A percentile compares a stretch with the other conserved stretches of the same genome.
Evolutionary conservation across 495 filamentous ascomycete species (phyloP).

Genomic region (Penicillium steckii): DNA sequence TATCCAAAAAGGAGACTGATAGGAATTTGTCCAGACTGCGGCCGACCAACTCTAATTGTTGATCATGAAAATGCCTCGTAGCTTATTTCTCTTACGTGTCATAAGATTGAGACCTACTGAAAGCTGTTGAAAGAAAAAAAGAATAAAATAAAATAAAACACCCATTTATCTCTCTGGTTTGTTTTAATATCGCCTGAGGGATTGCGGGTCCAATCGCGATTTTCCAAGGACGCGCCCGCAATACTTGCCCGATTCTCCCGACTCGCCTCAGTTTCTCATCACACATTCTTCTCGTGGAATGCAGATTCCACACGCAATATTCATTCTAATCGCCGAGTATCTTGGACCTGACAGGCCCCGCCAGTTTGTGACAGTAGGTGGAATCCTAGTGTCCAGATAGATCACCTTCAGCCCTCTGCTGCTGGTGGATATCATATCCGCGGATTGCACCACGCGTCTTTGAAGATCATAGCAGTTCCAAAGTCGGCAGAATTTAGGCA

Average conservation of each 20-base stretch:
- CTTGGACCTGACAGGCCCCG: background rate
- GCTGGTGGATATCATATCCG: too few relatives aligned
- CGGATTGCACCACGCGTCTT: background rate
- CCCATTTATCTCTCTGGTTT: too few relatives aligned
- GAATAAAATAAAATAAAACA: too few relatives aligned
- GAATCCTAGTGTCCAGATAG: background rate
- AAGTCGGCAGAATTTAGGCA: too few relatives aligned
- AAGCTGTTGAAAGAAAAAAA: background rate
- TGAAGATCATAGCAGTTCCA: too few relatives aligned
- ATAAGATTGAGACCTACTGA: too few relatives aligned
- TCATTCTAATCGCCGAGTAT: background rate
- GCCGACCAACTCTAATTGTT: background rate
- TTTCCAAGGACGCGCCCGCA: background rate
- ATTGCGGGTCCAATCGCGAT: background rate
- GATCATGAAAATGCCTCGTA: background rate
- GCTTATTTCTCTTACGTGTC: too few relatives aligned
- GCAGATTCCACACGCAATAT: background rate
- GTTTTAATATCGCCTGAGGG: too few relatives aligned
- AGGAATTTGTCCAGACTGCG: background rate
- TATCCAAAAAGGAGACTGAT: too few relatives aligned
- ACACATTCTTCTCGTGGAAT: background rate
- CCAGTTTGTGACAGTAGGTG: background rate
- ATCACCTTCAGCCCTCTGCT: too few relatives aligned
- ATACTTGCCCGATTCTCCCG: background rate
- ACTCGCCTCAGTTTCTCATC: background rate